phyloP scores from a whole-genome alignment of 805 yeast species.

The Saturnispora diversa region DNA sequence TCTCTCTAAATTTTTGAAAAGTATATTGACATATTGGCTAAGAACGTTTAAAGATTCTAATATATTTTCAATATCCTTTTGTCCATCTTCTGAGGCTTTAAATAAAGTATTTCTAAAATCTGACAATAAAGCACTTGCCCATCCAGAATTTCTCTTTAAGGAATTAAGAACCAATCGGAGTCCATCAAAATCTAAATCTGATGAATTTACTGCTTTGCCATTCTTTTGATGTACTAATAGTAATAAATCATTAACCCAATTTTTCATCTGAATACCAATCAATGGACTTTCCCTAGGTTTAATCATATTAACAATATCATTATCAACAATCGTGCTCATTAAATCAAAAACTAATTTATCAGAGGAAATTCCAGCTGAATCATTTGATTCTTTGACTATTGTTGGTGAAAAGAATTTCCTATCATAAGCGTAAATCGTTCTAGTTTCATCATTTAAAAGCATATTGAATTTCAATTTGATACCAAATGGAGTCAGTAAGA shows the following conservation, averaged over 20 bases:
- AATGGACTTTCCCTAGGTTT: conserved; percentile 30
- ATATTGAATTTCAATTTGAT: conserved; percentile 47
- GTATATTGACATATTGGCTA: conserved; percentile 43
- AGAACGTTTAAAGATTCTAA: conserved; percentile 42
- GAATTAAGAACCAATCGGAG: conserved; percentile 33
- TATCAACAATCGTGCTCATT: conserved; percentile 20
- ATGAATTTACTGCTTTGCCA: conserved; percentile 18
- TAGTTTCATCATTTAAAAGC: conserved; percentile 39
- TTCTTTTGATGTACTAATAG: conserved; percentile 18
- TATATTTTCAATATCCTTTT: conserved; percentile 34
- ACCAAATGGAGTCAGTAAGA: conserved; percentile 60
- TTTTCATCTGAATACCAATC: conserved; percentile 10
- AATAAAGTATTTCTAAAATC: conserved; percentile 28
- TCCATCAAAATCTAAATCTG: conserved; percentile 29
- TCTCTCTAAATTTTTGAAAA: conserved; percentile 35
- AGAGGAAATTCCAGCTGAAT: not conserved
- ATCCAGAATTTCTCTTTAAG: conserved; percentile 31
- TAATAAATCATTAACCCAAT: conserved; percentile 15
- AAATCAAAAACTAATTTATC: conserved; percentile 17
- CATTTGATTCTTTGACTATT: conserved; percentile 16
- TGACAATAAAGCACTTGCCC: conserved; percentile 32
- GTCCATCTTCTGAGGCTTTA: conserved; percentile 16
- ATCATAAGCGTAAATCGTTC: conserved; percentile 56
- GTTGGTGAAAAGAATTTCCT: conserved; percentile 41
- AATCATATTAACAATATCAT: conserved; percentile 26